These are phyloP conservation scores for Colletotrichum graminicola DNA, from an alignment of 2,329 filamentous ascomycete genomes.

Conservation along the genomic window DNA sequence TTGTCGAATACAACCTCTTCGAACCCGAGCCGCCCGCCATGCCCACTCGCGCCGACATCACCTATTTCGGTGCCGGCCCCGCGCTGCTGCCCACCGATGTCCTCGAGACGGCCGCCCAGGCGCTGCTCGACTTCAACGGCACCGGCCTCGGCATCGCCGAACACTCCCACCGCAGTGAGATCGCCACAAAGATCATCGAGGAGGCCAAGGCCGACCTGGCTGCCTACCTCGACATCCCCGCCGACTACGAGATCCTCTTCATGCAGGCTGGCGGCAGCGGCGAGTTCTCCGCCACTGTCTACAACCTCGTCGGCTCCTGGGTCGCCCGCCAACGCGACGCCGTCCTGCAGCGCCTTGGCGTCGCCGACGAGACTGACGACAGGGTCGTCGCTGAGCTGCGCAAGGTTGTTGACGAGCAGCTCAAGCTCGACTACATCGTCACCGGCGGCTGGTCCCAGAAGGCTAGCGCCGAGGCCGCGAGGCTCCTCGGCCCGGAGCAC, in stretches of 20 bases:
- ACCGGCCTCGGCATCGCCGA: constrained; percentile 88
- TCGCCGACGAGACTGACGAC: constrained; percentile 58
- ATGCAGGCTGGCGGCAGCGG: constrained; percentile 89
- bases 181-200: constrained; percentile 83
- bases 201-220: constrained; percentile 81
- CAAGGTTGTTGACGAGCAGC: constrained; percentile 73
- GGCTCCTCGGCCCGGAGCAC: constrained; percentile 81
- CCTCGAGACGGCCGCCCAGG: constrained; percentile 79
- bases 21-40: constrained; percentile 57
- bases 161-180: constrained; percentile 86
- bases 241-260: constrained; percentile 89
- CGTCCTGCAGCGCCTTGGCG: constrained; percentile 67
- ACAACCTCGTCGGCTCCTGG: constrained; percentile 89
- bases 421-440: constrained; percentile 90
- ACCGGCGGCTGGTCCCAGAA: constrained; percentile 92
- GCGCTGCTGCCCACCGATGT: constrained; percentile 87
- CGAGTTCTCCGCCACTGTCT: constrained; percentile 85
- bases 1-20: neutral
- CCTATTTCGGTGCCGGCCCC: constrained; percentile 92
- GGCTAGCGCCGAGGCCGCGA: constrained; percentile 83
- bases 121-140: constrained; percentile 84
- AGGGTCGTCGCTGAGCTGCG: constrained; percentile 70
- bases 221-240: constrained; percentile 82
- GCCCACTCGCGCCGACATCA: constrained; percentile 80
- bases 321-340: constrained; percentile 75